Evolutionary conservation across 2,329 filamentous ascomycete genomes (phyloP), one percentile per base, ranked within the genome.

Genomic region (Penicillium sp.): DNA sequence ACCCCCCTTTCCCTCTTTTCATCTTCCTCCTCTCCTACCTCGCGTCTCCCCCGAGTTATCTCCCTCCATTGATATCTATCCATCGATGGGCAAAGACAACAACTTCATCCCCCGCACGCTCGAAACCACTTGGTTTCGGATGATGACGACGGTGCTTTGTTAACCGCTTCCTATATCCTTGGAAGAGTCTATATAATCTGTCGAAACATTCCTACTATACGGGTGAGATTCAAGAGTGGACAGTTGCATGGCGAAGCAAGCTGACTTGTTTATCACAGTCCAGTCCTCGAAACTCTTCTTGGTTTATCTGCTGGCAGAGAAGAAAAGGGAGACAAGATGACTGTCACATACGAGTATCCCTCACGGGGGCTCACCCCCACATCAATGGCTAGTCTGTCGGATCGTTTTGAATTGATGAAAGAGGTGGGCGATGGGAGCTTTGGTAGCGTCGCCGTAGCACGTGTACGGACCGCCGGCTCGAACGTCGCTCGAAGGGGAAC

Each of bases 341-440:
- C 91, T 50, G 87, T 92, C 78, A 85, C 87, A 74, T 88, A 89
- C 77, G 92, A 94, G 73, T 81, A 88, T 72, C 85, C 90, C 78
- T 63, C 87, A 91, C 76, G 87, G 87, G 77, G 86, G 85, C 60
- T 82, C 77, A 66, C 69, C 53, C 62, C 67, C 7, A 77, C 76
- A 67, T 83, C 76, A 73, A 84, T 80, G 75, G 80, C 77, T 23
- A 79, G 83, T 63, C 87, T 99, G 58, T 93, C 97, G 76, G 95
- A 99, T 76, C 89, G 93, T 70, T 99, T 97, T 76, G 94, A 99
- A 79, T 89, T 99, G 59, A 83, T 99, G 75, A 99, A 98, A 81
- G 95, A 99, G 74, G 96, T 99, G 76, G 95, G 95, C 54, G 95
- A 99, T 87, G 95, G 95, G 69, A 98, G 95, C 82, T 99, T 99